Evolutionary conservation across 169 alveolate genomes (phyloP), one percentile per base, ranked within the genome.

Genomic region (Plasmodium gonderi): DNA sequence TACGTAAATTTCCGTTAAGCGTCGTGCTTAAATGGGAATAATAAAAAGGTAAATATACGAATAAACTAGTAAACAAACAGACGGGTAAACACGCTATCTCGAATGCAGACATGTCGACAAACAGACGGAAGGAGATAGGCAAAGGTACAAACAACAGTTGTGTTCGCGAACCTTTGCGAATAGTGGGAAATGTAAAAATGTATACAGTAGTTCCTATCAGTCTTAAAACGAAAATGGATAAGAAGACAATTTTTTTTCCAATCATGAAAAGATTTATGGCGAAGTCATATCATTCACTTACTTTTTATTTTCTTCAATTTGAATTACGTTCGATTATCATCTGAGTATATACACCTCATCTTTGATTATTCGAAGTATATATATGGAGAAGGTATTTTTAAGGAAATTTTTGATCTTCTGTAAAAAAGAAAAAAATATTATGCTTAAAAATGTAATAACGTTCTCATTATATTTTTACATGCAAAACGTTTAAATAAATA

Each of bases 401-500:
- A 60, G 17, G 72, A 29, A 60, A 60, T 23, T 60, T 60, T 20
- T 60, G 40, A 60, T 60, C 31, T 60, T 60, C 72, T 60, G 36
- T n/a, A 60, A 60, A 5, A 23, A 60, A 7, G 36, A 60, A 20
- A 60, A 60, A 60, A n/a, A 60, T 12, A 60, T 12, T 60, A 33
- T 20, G 7, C 40, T 20, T 29, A 7, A n/a, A 60, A 60, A 12
- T 14, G 17, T 60, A 36, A 36, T 8, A 60, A 17, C 0, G 17
- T 14, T 36, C 40, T 60, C 72, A 60, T 20, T 60, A 23, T 60
- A 23, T 8, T 60, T 60, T 23, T 20, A 36, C 72, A 60, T 20
- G 72, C 72, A 60, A 60, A 60, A 60, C 38, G 72, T 29, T 60
- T 60, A 60, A 60, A 29, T 60, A 60, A 60, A 60, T n/a, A 60